Base-by-base conservation (phyloP, 192 early-diverging fungal species). In the Coemansia sp. region DNA sequence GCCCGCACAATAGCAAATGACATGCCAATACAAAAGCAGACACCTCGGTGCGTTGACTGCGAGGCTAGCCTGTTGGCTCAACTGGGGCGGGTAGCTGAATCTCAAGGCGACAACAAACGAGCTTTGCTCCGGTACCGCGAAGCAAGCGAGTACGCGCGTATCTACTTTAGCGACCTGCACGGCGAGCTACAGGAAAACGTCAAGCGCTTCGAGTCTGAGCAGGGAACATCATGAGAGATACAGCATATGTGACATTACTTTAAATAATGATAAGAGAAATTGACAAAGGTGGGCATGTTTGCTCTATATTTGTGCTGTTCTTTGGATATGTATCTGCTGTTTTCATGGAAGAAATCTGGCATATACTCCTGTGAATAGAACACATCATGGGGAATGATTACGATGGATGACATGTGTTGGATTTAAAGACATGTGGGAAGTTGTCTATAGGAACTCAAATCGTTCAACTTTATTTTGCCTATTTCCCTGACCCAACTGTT, bases 71-170 rank as follows among this genome's bases (percentile, higher is more conserved):
- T 77, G 11, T 35, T 73, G 10, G 39, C 65, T 8, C 74, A 77
- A 72, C 64, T 74, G 17, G 79, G 79, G n/a, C 63, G 63, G 37
- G 77, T 82, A 37, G 74, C 74, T 2, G 79, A 82, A 37, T 3
- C 35, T 5, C 57, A 73, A 40, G 79, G 79, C 35, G 62, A 77
- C 6, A 48, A 45, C 11, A 67, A 70, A 21, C 63, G 44, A 42
- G 79, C 79, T 10, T 37, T 77, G 40, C 71, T 60, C 61, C 69
- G 65, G 62, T 82, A 77, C 37, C 70, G 74, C 45, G 74, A 82
- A 27, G 79, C 79, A 2, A 68, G 77, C 68, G 65, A 82, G 41
- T 57, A 75, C 29, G 64, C 72, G n/a, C 45, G 72, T 3, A 62
- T 74, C 6, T 67, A 70, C 53, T 70, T 73, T 57, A 53, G 68